Base-by-base conservation (phyloP, 2,329 filamentous ascomycete species). In the Chrysoporthe austroafricana region DNA sequence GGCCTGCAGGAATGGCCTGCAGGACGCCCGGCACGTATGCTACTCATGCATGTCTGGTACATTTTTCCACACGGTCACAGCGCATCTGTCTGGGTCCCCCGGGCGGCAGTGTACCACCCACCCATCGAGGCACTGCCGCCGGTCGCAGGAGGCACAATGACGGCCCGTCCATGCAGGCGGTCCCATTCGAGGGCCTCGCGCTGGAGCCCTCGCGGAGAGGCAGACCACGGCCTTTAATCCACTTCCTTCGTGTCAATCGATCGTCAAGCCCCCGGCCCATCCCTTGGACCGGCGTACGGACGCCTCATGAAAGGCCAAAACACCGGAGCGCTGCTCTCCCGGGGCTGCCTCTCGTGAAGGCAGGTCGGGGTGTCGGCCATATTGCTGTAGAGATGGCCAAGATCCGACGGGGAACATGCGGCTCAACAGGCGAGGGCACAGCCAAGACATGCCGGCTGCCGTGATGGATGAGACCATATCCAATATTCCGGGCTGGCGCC, bases 1-100 rank as follows among this genome's bases (percentile, higher is more conserved):
- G 39, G 21, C n/a, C 50, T 61, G 62, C 66, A 65, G 63, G 26
- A 59, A 68, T 66, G 66, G 66, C 63, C 66, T 63, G 66, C 66
- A 66, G 50, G 46, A 39, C 32, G 66, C 63, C 66, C 63, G 52
- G 26, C 39, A 18, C 21, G 43, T 21, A 44, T 61, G 42, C 21
- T 26, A 18, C 21, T 26, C 26, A 63, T 11, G 14, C 36, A 14
- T 57, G 39, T 61, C 34, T 48, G 32, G 52, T 16, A 7, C 16
- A 7, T 61, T 66, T 66, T 60, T 59, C 63, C 36, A 62, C 59
- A 63, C 59, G 16, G 59, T 63, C 36, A 44, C 57, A 60, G 44
- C 32, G 21, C 32, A 21, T 54, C 21, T 54, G 50, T 34, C 26
- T 54, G 50, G 50, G 16, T 54, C 56, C 34, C 56, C 34, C 32